Evolutionary conservation across 768 basidiomycete genomes (phyloP).

Genomic region (Calocybe gangraenosa): DNA sequence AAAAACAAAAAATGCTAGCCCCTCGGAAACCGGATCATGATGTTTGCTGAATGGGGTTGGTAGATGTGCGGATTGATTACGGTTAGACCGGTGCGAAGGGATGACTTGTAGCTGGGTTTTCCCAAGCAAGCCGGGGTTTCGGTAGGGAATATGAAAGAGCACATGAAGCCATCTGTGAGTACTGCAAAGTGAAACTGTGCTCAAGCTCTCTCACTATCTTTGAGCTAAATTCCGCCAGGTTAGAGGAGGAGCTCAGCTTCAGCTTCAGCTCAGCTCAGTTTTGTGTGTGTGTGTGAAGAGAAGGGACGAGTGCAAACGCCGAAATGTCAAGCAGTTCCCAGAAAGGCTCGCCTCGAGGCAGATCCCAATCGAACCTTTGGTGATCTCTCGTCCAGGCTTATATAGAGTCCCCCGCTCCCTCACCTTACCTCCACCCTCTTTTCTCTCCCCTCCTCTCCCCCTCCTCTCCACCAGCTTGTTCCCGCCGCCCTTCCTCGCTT

Average conservation of each 20-base stretch:
- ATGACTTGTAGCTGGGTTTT: background rate
- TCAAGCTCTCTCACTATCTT: background rate
- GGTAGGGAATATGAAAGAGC: conserved; percentile 7
- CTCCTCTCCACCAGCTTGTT: conserved; percentile 17
- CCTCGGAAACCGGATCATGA: conserved; percentile 44
- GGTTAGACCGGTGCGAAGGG: conserved; percentile 17
- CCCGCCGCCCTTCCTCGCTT: conserved; percentile 22
- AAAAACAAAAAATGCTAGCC: conserved; percentile 5
- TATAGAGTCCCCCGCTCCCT: conserved; percentile 22
- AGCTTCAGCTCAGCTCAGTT: background rate
- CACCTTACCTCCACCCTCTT: conserved; percentile 14
- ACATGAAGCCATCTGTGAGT: conserved; percentile 6
- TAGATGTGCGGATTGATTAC: conserved; percentile 25
- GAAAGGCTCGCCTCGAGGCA: conserved; percentile 21
- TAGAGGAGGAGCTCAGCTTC: conserved; percentile 11
- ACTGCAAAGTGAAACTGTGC: background rate
- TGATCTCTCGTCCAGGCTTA: conserved; percentile 12
- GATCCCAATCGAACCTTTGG: conserved; percentile 1
- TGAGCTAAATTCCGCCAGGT: conserved; percentile 14
- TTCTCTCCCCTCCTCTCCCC: conserved; percentile 23
- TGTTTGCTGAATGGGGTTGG: conserved; percentile 25
- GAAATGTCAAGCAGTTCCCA: conserved; percentile 11
- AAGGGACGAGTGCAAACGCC: conserved; percentile 16
- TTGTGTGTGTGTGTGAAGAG: conserved; percentile 10
- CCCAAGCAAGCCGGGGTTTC: conserved; percentile 11